These are phyloP conservation scores for Lepidium aucheri DNA, from an alignment of 345 rosid genomes.

Conservation along the genomic window DNA sequence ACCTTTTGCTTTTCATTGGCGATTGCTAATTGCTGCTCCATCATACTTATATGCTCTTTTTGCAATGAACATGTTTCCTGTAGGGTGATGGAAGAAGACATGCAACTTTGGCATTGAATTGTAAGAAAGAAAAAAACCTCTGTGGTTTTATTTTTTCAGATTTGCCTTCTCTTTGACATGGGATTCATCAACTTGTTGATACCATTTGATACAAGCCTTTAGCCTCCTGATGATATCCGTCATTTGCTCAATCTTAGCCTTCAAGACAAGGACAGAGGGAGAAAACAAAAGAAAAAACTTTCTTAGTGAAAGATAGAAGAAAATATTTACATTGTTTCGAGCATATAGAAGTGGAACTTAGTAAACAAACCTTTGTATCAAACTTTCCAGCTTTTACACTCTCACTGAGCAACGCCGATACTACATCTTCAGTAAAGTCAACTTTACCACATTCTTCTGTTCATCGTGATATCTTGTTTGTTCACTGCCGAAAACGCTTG, in stretches of 20 bases:
- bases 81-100: neutral
- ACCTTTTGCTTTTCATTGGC: slow-evolving; percentile 84
- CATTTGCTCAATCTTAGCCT: slow-evolving; percentile 60
- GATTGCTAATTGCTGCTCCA: slow-evolving; percentile 53
- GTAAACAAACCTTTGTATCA: slow-evolving; percentile 57
- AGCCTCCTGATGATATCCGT: slow-evolving; percentile 49
- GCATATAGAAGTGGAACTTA: neutral
- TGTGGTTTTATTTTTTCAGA: slow-evolving; percentile 39
- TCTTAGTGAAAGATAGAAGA: neutral
- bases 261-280: neutral
- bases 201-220: slow-evolving; percentile 76
- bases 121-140: slow-evolving; percentile 30
- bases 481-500: slow-evolving; percentile 38
- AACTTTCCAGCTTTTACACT: slow-evolving; percentile 59
- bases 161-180: slow-evolving; percentile 50
- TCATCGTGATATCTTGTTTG: slow-evolving; percentile 36
- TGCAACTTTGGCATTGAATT: neutral
- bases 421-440: slow-evolving; percentile 67
- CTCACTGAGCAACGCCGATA: slow-evolving; percentile 63
- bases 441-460: slow-evolving; percentile 33
- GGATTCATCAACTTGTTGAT: slow-evolving; percentile 51
- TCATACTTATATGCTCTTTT: slow-evolving; percentile 47
- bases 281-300: neutral
- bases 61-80: slow-evolving; percentile 86
- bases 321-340: neutral